These are phyloP conservation scores for Ogataea trehalophila DNA, from an alignment of 805 yeast genomes.

Conservation along the genomic window DNA sequence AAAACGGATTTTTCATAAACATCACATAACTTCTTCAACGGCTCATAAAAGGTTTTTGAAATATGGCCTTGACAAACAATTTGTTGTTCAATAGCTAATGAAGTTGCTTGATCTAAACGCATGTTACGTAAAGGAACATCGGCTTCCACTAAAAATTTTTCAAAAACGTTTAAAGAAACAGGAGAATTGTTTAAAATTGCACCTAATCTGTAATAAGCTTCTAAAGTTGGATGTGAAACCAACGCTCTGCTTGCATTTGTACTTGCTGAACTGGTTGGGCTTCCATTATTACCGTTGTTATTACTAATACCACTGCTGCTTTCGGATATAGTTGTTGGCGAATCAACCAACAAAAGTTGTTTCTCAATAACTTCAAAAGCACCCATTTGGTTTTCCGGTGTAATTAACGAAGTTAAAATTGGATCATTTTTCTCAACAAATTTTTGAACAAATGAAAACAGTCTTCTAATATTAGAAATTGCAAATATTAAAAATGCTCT, in stretches of 20 bases:
- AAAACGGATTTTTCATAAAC: constrained; percentile 37
- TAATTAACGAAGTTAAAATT: constrained; percentile 20
- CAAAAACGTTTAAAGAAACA: constrained; percentile 50
- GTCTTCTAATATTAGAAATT: constrained; percentile 59
- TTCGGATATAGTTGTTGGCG: constrained; percentile 17
- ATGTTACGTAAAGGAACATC: constrained; percentile 36
- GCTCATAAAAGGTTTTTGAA: constrained; percentile 34
- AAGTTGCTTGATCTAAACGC: constrained; percentile 34
- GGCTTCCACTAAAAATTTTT: constrained; percentile 56
- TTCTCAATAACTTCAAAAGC: constrained; percentile 26
- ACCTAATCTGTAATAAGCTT: constrained; percentile 47
- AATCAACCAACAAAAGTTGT: constrained; percentile 25
- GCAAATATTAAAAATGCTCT: constrained; percentile 63
- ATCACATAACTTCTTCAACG: constrained; percentile 41
- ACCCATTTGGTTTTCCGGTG: constrained; percentile 30
- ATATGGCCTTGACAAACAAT: constrained; percentile 58
- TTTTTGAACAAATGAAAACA: constrained; percentile 52
- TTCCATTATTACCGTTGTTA: constrained; percentile 1
- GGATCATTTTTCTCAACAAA: constrained; percentile 48
- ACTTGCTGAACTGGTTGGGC: constrained; percentile 3
- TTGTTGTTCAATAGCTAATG: constrained; percentile 54
- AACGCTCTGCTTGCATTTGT: constrained; percentile 14
- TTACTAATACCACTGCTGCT: neutral
- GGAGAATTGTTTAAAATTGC: constrained; percentile 47
- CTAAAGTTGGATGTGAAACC: constrained; percentile 42